Evolutionary conservation across 768 basidiomycete species (phyloP).

Genomic region (Tricholoma hemisulphureum): DNA sequence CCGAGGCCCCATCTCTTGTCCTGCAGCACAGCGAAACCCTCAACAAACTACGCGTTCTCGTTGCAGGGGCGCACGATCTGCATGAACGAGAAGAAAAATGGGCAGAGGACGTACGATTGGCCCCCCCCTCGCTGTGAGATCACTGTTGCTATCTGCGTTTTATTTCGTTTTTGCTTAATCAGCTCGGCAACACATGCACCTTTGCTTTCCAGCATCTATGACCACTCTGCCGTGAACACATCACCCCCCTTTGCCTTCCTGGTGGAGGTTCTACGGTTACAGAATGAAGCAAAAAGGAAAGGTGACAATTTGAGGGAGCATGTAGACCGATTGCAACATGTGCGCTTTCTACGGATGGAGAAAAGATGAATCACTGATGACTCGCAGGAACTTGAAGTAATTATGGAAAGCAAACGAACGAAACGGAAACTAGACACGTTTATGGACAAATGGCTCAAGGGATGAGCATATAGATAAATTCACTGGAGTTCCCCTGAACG

Average conservation of each 20-base stretch:
- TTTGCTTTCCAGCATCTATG: conserved; percentile 19
- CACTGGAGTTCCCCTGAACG: too few relatives aligned
- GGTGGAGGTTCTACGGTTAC: conserved; percentile 8
- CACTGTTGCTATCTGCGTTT: not conserved
- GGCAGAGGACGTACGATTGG: conserved; percentile 10
- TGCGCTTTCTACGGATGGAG: not conserved
- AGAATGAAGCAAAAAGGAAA: conserved; percentile 19
- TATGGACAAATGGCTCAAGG: conserved; percentile 5
- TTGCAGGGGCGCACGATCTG: conserved; percentile 8
- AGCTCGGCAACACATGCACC: conserved; percentile 18
- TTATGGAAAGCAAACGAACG: conserved; percentile 2
- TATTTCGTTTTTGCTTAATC: not conserved
- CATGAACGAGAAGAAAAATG: conserved; percentile 16
- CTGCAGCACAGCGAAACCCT: conserved; percentile 23
- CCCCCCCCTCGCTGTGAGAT: conserved; percentile 19
- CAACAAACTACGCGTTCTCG: conserved; percentile 14
- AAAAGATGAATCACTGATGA: not conserved
- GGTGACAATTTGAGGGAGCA: conserved; percentile 14
- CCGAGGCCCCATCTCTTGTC: conserved; percentile 21
- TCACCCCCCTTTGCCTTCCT: conserved; percentile 25
- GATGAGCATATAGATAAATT: too few relatives aligned
- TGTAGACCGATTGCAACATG: conserved; percentile 23
- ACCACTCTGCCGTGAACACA: conserved; percentile 25
- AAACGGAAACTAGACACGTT: conserved; percentile 7
- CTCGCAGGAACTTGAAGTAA: conserved; percentile 2